phyloP scores from a whole-genome alignment of 73 alveolate species.

The Paramecium sexaurelia region DNA sequence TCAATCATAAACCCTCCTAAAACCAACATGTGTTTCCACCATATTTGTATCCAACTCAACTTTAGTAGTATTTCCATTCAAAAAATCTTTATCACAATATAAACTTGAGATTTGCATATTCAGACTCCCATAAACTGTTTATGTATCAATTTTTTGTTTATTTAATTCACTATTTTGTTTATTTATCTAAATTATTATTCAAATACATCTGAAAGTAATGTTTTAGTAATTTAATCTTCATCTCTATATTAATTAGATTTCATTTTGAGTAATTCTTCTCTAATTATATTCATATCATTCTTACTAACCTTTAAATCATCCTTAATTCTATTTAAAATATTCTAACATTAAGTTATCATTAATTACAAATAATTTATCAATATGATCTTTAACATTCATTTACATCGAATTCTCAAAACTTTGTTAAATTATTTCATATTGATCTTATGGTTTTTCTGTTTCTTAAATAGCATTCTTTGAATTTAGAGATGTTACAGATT shows the following conservation, averaged over 20 bases:
- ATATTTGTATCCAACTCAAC: constrained; percentile 31
- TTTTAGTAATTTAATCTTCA: constrained; percentile 22
- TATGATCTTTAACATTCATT: constrained; percentile 54
- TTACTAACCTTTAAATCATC: constrained; percentile 41
- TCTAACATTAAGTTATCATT: neutral
- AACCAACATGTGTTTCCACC: constrained; percentile 61
- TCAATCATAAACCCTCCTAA: constrained; percentile 58
- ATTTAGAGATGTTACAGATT: neutral
- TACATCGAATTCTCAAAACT: constrained; percentile 9
- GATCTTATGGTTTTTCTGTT: neutral
- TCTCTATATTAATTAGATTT: neutral
- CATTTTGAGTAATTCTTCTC: constrained; percentile 32
- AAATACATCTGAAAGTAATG: neutral
- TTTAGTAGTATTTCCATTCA: neutral
- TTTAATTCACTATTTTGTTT: neutral
- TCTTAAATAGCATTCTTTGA: neutral
- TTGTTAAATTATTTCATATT: neutral
- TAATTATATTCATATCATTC: constrained; percentile 4
- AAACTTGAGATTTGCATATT: constrained; percentile 21
- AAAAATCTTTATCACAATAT: constrained; percentile 1
- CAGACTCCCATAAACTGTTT: neutral
- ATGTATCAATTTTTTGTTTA: neutral
- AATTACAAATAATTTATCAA: constrained; percentile 31
- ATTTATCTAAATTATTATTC: neutral
- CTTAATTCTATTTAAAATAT: neutral